A percentile compares a stretch with the other conserved stretches of the same genome.
These are phyloP conservation scores for Fusarium armeniacum DNA, from an alignment of 2,329 filamentous ascomycete genomes.

Conservation along the genomic window DNA sequence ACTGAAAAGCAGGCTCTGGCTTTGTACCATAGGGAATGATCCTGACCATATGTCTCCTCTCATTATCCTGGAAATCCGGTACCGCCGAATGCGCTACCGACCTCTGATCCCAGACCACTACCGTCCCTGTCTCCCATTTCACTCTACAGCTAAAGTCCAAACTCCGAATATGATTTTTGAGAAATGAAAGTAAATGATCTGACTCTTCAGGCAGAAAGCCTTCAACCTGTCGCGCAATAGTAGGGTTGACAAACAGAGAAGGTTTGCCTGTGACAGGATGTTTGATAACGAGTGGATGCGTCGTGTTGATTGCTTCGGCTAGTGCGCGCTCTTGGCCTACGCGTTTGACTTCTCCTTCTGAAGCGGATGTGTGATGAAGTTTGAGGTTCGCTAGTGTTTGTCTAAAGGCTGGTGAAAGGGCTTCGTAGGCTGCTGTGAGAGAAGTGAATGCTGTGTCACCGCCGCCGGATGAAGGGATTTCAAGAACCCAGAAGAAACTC, in stretches of 20 bases:
- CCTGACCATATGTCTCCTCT: constrained; percentile 52
- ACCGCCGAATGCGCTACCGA: constrained; percentile 48
- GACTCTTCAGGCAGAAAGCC: constrained; percentile 52
- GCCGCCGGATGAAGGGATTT: constrained; percentile 46
- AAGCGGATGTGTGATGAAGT: constrained; percentile 48
- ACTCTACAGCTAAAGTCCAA: constrained; percentile 53
- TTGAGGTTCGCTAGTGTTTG: constrained; percentile 19
- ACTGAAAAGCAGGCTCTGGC: constrained; percentile 36
- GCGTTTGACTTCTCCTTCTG: constrained; percentile 50
- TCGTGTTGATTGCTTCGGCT: constrained; percentile 50
- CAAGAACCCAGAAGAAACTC: constrained; percentile 54
- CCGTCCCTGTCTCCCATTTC: constrained; percentile 50
- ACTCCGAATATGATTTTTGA: constrained; percentile 51
- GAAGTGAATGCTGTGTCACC: constrained; percentile 53
- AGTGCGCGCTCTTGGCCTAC: constrained; percentile 50
- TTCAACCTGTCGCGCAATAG: constrained; percentile 50
- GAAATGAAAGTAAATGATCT: constrained; percentile 46
- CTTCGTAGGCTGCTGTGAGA: constrained; percentile 50
- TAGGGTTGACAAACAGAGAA: constrained; percentile 50
- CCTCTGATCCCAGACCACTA: constrained; percentile 53
- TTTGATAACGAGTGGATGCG: constrained; percentile 50
- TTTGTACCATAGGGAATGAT: constrained; percentile 50
- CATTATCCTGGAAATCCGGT: constrained; percentile 50
- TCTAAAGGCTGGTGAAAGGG: constrained; percentile 49
- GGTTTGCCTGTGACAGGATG: constrained; percentile 51